phyloP scores from a whole-genome alignment of 306 rosid species.

The Delonix regia region DNA sequence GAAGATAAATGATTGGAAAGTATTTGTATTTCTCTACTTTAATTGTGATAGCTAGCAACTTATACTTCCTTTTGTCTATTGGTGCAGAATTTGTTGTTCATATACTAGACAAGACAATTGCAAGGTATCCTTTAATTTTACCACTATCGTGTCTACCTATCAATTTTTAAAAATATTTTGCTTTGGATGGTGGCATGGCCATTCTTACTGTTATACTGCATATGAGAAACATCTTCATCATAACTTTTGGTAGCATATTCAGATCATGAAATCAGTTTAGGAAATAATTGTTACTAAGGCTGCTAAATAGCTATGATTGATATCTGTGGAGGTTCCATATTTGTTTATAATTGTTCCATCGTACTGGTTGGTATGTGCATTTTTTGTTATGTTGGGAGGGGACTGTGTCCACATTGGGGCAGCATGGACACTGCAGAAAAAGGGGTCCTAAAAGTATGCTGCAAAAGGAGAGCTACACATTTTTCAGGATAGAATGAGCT shows the following conservation, averaged over 20 bases:
- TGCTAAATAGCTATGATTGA: background rate
- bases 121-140: constrained; percentile 64
- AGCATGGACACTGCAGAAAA: background rate
- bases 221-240: constrained; percentile 8
- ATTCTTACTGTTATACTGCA: background rate
- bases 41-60: background rate
- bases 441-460: background rate
- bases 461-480: background rate
- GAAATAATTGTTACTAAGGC: constrained; percentile 3
- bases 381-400: constrained; percentile 4
- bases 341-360: background rate
- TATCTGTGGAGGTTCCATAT: background rate
- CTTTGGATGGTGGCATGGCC: constrained; percentile 12
- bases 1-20: constrained; percentile 20
- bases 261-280: background rate
- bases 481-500: background rate
- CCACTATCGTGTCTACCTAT: constrained; percentile 10
- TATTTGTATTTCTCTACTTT: constrained; percentile 12
- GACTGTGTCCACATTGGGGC: background rate
- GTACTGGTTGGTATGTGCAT: background rate
- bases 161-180: background rate
- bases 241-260: background rate
- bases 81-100: constrained; percentile 76
- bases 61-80: constrained; percentile 30
- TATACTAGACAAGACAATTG: constrained; percentile 79